These are phyloP conservation scores for Favolaschia claudopus DNA, from an alignment of 768 basidiomycete species.

Conservation along the genomic window DNA sequence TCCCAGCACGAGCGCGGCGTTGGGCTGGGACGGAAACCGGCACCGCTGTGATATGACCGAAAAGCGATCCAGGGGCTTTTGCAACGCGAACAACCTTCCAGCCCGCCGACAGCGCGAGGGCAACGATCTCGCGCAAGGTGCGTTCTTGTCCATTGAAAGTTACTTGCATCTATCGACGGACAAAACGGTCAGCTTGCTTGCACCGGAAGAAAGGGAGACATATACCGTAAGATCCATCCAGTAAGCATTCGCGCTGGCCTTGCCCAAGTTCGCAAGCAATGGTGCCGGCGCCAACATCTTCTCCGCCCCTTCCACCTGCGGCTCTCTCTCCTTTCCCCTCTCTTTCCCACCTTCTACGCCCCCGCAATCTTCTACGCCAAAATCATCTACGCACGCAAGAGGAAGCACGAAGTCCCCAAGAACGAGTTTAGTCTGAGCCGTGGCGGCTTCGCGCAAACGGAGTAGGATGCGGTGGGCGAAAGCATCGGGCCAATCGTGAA, in stretches of 20 bases:
- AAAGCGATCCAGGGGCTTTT: constrained; percentile 66
- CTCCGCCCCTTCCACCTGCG: constrained; percentile 60
- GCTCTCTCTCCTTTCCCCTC: constrained; percentile 7
- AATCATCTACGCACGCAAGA: constrained; percentile 68
- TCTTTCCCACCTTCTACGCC: constrained; percentile 26
- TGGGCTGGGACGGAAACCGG: constrained; percentile 56
- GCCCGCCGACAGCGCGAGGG: constrained; percentile 61
- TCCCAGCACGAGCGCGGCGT: constrained; percentile 29
- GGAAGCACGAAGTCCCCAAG: constrained; percentile 79
- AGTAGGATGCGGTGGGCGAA: constrained; percentile 56
- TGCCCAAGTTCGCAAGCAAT: constrained; percentile 76
- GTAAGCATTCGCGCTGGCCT: constrained; percentile 65
- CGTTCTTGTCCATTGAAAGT: constrained; percentile 76
- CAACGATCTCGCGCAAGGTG: constrained; percentile 68
- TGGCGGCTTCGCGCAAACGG: constrained; percentile 53
- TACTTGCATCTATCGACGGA: constrained; percentile 63
- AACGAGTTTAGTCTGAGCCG: constrained; percentile 64
- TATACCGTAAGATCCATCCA: constrained; percentile 62
- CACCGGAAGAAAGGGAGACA: neutral
- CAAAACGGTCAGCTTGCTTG: neutral
- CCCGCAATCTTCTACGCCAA: constrained; percentile 21
- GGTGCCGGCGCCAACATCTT: constrained; percentile 63
- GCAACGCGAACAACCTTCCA: constrained; percentile 68
- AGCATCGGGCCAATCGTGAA: constrained; percentile 83
- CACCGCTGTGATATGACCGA: constrained; percentile 75